Evolutionary conservation across 805 yeast species (phyloP).

Genomic region (Limtongozyma cylindracea): DNA sequence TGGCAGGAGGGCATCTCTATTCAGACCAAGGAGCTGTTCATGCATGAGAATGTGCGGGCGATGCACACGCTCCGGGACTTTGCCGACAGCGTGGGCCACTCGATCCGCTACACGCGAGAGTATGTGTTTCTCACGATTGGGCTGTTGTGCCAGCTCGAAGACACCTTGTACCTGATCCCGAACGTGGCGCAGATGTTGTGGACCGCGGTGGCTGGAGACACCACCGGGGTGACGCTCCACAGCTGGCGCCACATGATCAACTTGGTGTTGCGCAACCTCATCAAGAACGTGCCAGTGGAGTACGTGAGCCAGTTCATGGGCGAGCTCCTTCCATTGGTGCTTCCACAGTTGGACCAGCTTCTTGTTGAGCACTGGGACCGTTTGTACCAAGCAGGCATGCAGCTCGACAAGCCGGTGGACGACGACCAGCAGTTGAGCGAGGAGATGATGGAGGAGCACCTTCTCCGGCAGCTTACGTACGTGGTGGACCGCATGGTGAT

Average conservation of each 20-base stretch:
- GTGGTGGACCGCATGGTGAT: conserved; percentile 70
- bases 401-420: conserved; percentile 27
- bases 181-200: conserved; percentile 52
- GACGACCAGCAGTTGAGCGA: conserved; percentile 77
- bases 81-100: conserved; percentile 95
- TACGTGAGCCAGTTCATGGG: conserved; percentile 45
- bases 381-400: conserved; percentile 30
- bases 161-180: conserved; percentile 69
- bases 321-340: conserved; percentile 54
- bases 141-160: conserved; percentile 74
- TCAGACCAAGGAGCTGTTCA: conserved; percentile 80
- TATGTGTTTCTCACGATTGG: conserved; percentile 81
- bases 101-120: conserved; percentile 84
- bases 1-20: conserved; percentile 98
- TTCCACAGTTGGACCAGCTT: conserved; percentile 48
- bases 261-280: conserved; percentile 62
- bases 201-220: conserved; percentile 70
- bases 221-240: conserved; percentile 74
- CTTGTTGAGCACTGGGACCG: conserved; percentile 54
- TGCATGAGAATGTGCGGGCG: conserved; percentile 85
- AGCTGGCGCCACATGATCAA: conserved; percentile 96
- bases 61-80: conserved; percentile 85
- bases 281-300: conserved; percentile 68
- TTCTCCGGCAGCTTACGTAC: conserved; percentile 79
- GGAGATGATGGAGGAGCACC: conserved; percentile 95